phyloP scores from a whole-genome alignment of 2,329 filamentous ascomycete genomes.

The Aurifilum marmelostoma region DNA sequence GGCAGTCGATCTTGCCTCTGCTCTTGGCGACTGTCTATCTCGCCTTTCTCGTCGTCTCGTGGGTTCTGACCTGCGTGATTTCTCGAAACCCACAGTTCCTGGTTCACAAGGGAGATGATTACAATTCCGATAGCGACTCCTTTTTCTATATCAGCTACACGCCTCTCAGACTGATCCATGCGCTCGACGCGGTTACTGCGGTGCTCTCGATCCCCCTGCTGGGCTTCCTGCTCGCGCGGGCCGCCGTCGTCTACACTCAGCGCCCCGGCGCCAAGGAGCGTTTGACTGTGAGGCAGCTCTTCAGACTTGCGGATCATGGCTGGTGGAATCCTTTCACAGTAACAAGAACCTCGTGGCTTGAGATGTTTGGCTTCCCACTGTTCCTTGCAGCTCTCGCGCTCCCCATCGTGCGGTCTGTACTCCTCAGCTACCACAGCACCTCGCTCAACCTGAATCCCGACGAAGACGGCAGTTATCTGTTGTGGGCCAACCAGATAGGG shows the following conservation, averaged over 20 bases:
- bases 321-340: constrained; percentile 24
- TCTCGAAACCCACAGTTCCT: neutral
- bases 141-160: neutral
- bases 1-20: neutral
- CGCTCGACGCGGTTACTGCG: constrained; percentile 26
- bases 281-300: constrained; percentile 32
- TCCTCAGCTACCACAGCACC: constrained; percentile 5
- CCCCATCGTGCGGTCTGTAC: constrained; percentile 13
- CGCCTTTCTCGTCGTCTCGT: constrained; percentile 17
- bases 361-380: constrained; percentile 1
- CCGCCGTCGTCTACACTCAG: constrained; percentile 32
- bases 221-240: constrained; percentile 29
- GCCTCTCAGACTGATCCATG: neutral
- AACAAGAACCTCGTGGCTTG: neutral
- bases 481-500: neutral
- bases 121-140: neutral
- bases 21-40: constrained; percentile 13
- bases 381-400: constrained; percentile 8
- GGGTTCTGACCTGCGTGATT: constrained; percentile 17
- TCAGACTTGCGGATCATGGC: constrained; percentile 32
- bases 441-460: neutral
- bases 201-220: constrained; percentile 32
- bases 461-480: neutral
- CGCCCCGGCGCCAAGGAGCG: constrained; percentile 28
- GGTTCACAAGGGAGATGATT: neutral